phyloP scores from a whole-genome alignment of 2,329 filamentous ascomycete genomes.

The Talaromyces sp. region DNA sequence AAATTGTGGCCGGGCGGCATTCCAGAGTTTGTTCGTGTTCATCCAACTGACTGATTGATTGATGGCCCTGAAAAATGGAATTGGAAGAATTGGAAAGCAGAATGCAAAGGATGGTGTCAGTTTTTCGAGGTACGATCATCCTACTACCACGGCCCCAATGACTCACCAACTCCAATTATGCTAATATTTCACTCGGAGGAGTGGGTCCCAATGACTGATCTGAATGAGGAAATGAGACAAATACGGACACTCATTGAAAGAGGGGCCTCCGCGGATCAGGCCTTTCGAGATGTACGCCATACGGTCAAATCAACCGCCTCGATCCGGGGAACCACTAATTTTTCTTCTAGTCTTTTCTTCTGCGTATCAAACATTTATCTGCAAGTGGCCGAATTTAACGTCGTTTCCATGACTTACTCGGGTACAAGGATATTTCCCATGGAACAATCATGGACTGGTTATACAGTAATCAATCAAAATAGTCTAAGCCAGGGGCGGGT shows the following conservation, averaged over 20 bases:
- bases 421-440: neutral
- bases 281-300: neutral
- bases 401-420: neutral
- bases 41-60: neutral
- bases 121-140: neutral
- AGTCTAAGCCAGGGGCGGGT: too few species aligned
- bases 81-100: neutral
- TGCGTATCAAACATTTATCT: neutral
- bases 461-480: too few species aligned
- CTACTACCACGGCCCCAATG: too few species aligned
- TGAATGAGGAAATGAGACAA: conserved; percentile 1
- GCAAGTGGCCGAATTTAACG: neutral
- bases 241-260: neutral
- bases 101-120: neutral
- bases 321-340: too few species aligned
- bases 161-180: too few species aligned
- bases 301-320: too few species aligned
- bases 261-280: conserved; percentile 1
- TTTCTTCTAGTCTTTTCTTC: neutral
- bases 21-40: neutral
- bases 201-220: conserved; percentile 1
- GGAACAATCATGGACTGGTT: too few species aligned
- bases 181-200: neutral
- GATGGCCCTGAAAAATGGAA: neutral
- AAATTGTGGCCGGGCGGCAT: neutral